Evolutionary conservation across 2,329 filamentous ascomycete species (phyloP).

Genomic region (Aureobasidium sp.): DNA sequence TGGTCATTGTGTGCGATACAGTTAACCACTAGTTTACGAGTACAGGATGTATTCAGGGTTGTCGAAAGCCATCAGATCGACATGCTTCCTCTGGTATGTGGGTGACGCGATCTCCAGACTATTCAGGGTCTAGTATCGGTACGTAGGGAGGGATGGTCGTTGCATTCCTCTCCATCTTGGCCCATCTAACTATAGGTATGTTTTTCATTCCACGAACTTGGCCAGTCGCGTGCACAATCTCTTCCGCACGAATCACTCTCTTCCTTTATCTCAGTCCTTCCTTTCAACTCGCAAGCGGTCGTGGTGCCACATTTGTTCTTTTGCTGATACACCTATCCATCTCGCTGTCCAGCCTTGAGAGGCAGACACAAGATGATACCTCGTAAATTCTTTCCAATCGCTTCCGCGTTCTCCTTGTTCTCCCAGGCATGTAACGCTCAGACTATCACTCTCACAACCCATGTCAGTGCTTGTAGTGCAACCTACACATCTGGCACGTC

Average conservation of each 20-base stretch:
- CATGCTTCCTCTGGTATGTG: slow-evolving; percentile 1
- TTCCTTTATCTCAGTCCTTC: slow-evolving; percentile 3
- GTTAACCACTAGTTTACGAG: not conserved
- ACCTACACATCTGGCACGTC: slow-evolving; percentile 9
- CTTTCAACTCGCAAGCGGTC: not conserved
- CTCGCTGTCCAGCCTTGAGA: not conserved
- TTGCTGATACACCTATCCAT: not conserved
- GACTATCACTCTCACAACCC: slow-evolving; percentile 17
- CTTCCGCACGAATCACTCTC: slow-evolving; percentile 1
- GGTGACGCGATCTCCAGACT: not conserved
- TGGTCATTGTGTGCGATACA: not conserved
- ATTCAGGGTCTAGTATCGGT: not conserved
- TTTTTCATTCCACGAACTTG: slow-evolving; percentile 15
- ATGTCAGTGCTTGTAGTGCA: slow-evolving; percentile 15
- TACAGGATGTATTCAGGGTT: not conserved
- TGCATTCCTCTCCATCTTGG: slow-evolving; percentile 10
- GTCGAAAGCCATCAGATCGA: not conserved
- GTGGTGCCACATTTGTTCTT: slow-evolving; percentile 1
- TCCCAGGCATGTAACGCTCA: slow-evolving; percentile 10
- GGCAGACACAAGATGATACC: slow-evolving; percentile 9
- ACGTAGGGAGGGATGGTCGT: not conserved
- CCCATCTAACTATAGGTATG: slow-evolving; percentile 6
- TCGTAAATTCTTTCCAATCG: not conserved
- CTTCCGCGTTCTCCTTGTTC: slow-evolving; percentile 7
- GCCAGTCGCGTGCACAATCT: not conserved